Evolutionary conservation across 306 rosid genomes (phyloP), one percentile per base, ranked within the genome.

Genomic region (Cicer chorassanicum): DNA sequence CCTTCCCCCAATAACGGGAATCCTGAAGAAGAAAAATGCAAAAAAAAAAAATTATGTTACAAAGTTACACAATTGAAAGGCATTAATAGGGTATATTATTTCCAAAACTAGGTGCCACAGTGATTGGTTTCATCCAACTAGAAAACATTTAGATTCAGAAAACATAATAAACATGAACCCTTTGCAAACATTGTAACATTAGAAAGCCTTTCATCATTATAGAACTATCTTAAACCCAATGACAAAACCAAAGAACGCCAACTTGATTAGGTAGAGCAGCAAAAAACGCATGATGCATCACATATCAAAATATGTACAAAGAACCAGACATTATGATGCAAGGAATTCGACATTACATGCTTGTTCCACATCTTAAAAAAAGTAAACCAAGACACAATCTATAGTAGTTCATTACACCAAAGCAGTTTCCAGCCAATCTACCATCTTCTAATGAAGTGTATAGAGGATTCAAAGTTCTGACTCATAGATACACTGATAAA

Each of bases 1-100:
- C 70, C 74, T 89, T 61, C 98, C 98, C 9, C 98, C 98, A 62
- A 91, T 87, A 18, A 87, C 84, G 13, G 98, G 98, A 60, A 90
- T 82, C 96, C 98, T 93, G 66, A 53, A 77, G 54, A 29, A 29
- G 36, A 29, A 9, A 76, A 75, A 59, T 29, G 63, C 53, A 77
- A 57, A 24, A 24, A 9, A 76, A 75, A 57, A 71, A 29, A 59
- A 9, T 29, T 50, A 50, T 29, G 36, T 50, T 59, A 6, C 18
- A 59, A 12, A 24, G 18, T 34, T 34, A 34, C 7, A 9, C 66
- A 36, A 60, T 13, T 34, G 8, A 60, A 60, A 11, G 18, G 65
- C 65, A 12, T 60, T 60, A 12, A 60, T 60, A 29, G 16, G 24
- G 40, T 56, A 9, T 24, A 57, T 6, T 11, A 57, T 57, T 5